Base-by-base conservation (phyloP, 2,329 filamentous ascomycete genomes). In the Colletotrichum liaoningense region DNA sequence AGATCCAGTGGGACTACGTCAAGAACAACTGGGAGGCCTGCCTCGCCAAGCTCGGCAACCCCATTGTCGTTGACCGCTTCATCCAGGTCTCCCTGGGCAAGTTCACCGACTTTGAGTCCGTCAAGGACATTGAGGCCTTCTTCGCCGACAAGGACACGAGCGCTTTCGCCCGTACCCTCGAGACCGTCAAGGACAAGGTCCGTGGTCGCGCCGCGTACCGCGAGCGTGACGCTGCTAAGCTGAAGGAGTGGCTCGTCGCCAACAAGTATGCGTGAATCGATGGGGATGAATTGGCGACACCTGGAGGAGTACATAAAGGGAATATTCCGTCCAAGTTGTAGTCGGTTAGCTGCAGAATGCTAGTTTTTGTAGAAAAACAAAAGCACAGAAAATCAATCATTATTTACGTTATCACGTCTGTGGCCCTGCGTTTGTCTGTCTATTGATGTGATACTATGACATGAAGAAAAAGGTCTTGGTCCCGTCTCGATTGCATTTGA, bases 51-150 rank as follows among this genome's bases (percentile, higher is more conserved):
- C 88, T 98, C 67, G 91, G 81, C 55, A 98, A 98, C 84, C 93
- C 95, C 75, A 93, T 98, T 35, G 91, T 98, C 3, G 87, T 98
- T 19, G 96, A 99, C 84, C 92, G 96, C 60, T 98, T 97, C 84
- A 85, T 99, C 78, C 92, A 94, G 77, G 87, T 93, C 77, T 92
- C 92, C 57, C 85, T 99, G 77, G 91, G 90, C 79, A 93, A 94
- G 80, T 98, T 97, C 81, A 90, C 94, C 3, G 92, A 95, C 77
- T 84, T 87, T 16, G 88, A 89, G 75, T 88, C 91, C 19, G 89
- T 94, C 75, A 87, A 91, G 76, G 95, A 98, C 67, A 97, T 99
- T 78, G 88, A 92, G 63, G 82, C 84, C 3, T 99, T 99, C 88
- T 99, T 98, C 87, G 88, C 90, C 78, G 89, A 90, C 78, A 97